phyloP scores from a whole-genome alignment of 345 rosid species.

The Pistacia atlantica region DNA sequence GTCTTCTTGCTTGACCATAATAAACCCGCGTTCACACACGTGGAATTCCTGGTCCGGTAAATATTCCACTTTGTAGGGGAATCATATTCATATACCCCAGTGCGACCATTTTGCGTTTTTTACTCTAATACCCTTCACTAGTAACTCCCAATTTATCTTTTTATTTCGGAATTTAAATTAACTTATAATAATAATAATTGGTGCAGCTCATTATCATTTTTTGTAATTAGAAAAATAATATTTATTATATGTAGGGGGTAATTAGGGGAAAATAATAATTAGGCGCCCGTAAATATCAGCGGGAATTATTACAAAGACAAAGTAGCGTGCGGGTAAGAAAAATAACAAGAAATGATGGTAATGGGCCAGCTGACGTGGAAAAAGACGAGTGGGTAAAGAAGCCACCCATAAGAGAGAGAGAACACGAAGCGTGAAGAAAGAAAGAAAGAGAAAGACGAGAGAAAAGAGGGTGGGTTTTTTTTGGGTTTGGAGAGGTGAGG shows the following conservation, averaged over 20 bases:
- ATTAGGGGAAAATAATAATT: constrained; percentile 10
- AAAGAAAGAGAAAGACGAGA: constrained; percentile 1
- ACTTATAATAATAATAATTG: background rate
- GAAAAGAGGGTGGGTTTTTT: constrained; percentile 3
- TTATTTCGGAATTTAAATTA: background rate
- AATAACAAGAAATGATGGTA: constrained; percentile 38
- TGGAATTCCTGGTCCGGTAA: constrained; percentile 10
- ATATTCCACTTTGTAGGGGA: constrained; percentile 23
- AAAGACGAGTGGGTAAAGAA: constrained; percentile 41
- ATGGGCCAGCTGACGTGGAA: constrained; percentile 55
- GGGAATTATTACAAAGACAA: constrained; percentile 28
- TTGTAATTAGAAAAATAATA: too few species aligned
- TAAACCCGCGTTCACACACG: constrained; percentile 39
- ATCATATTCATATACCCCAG: constrained; percentile 3
- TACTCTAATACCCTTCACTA: constrained; percentile 7
- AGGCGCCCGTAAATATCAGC: constrained; percentile 9
- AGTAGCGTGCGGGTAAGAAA: constrained; percentile 58
- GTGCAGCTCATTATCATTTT: too few species aligned
- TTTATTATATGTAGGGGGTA: background rate
- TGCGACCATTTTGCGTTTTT: background rate
- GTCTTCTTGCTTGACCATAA: constrained; percentile 39
- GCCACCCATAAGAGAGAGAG: constrained; percentile 25
- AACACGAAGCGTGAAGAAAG: background rate
- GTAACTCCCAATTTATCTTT: too few species aligned
- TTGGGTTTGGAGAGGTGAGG: background rate